Evolutionary conservation across 768 basidiomycete genomes (phyloP), one percentile per base, ranked within the genome.

Genomic region (Fistulinella prunicolor): DNA sequence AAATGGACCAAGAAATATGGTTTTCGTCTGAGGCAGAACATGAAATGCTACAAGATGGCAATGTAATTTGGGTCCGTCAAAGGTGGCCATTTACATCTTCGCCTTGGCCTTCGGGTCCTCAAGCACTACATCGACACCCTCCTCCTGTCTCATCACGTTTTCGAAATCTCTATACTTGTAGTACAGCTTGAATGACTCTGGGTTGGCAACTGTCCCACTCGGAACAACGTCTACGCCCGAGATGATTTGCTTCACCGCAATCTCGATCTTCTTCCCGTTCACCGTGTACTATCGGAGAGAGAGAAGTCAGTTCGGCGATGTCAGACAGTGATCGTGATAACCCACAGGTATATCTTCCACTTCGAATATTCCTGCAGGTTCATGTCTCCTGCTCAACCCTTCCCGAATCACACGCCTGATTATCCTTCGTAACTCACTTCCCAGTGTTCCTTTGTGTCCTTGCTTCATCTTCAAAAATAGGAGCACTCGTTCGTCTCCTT

Each of bases 181-280:
- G 54, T 85, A 87, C 14, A 80, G 63, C 47, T 82, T 63, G 38
- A 86, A 70, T 0, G 80, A 78, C 44, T 83, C 82, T 0, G 85
- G 85, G 58, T 87, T 87, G 7, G 83, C 82, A 17, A 88, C 84
- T 2, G 85, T 87, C 17, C 85, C 85, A 51, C 85, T 88, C 4
- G 85, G 84, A 55, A 79, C 73, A 36, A 86, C 53, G 48, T 78
- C 72, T 10, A 72, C 70, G 1, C 85, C 85, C n/a, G 83, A 86
- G 35, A 87, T 74, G 47, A 88, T 84, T 57, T 86, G 84, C 63
- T 87, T 88, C 42, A 87, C 82, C 3, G 83, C 85, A 23, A 88
- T 86, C 66, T 87, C 86, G 36, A 87, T 85, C 60, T 86, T 87
- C 73, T 87, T 89, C 9, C 80, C 80, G 41, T 86, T 87, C 9